A percentile compares a stretch with the other conserved stretches of the same genome.
These are phyloP conservation scores for Yamadazyma songkhlaensis DNA, from an alignment of 1,139 yeast species.

Conservation along the genomic window DNA sequence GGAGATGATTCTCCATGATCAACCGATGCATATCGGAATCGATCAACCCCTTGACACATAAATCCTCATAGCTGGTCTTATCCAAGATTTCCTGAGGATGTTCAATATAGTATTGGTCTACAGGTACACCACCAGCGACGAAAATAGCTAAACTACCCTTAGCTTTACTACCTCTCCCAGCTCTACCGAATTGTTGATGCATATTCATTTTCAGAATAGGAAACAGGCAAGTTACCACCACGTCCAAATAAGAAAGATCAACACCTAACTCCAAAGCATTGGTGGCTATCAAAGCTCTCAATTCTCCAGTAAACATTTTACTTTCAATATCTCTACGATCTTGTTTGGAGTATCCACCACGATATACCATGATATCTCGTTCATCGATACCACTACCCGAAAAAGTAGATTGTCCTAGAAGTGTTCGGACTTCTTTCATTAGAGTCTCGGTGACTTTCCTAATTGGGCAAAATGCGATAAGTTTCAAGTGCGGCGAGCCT, in stretches of 20 bases:
- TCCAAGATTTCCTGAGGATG: constrained; percentile 65
- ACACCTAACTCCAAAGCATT: constrained; percentile 94
- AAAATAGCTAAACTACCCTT: constrained; percentile 63
- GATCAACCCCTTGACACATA: constrained; percentile 40
- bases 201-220: constrained; percentile 83
- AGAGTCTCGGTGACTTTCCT: constrained; percentile 82
- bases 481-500: constrained; percentile 53
- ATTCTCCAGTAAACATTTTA: constrained; percentile 83
- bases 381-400: constrained; percentile 39
- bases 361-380: constrained; percentile 81
- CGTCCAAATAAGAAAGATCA: constrained; percentile 89
- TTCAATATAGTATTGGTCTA: constrained; percentile 78
- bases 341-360: constrained; percentile 89
- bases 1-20: constrained; percentile 76
- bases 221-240: constrained; percentile 88
- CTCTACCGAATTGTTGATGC: constrained; percentile 95
- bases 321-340: constrained; percentile 86
- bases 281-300: constrained; percentile 88
- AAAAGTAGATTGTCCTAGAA: constrained; percentile 25
- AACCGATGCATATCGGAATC: constrained; percentile 33
- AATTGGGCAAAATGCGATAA: constrained; percentile 87
- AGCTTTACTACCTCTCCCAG: constrained; percentile 82
- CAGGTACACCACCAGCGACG: constrained; percentile 81
- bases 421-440: constrained; percentile 72
- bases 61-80: constrained; percentile 38